phyloP scores from a whole-genome alignment of 2,329 filamentous ascomycete species.

The Triangularia setosa region DNA sequence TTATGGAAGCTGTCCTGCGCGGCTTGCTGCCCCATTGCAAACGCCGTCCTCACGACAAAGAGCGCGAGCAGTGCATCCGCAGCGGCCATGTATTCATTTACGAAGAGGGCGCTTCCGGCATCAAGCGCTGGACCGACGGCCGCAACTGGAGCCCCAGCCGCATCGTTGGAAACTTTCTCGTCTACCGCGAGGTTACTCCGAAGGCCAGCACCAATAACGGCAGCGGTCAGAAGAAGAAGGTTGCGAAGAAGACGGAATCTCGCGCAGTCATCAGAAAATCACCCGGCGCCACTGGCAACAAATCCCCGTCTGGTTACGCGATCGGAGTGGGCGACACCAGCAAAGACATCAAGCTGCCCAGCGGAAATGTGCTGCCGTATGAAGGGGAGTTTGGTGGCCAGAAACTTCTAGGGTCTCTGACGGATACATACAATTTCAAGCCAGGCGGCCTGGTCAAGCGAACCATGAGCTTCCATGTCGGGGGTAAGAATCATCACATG shows the following conservation, averaged over 20 bases:
- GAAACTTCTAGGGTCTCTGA: conserved; percentile 69
- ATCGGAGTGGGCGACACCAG: neutral
- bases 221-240: conserved; percentile 74
- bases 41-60: conserved; percentile 80
- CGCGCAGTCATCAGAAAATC: conserved; percentile 7
- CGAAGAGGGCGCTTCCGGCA: conserved; percentile 83
- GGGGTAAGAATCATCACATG: conserved; percentile 75
- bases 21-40: conserved; percentile 71
- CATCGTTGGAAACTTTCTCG: conserved; percentile 78
- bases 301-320: conserved; percentile 4
- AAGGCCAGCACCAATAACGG: conserved; percentile 57
- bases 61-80: conserved; percentile 70
- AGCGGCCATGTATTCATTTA: conserved; percentile 90
- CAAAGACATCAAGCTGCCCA: neutral
- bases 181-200: conserved; percentile 79
- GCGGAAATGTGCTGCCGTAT: neutral
- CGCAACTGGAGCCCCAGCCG: conserved; percentile 87
- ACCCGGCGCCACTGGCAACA: conserved; percentile 13
- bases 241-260: conserved; percentile 53
- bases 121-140: conserved; percentile 92
- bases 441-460: conserved; percentile 82
- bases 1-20: conserved; percentile 74
- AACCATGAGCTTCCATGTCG: conserved; percentile 76
- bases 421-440: conserved; percentile 90
- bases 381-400: conserved; percentile 31